A percentile compares a stretch with the other conserved stretches of the same genome.
Conservation (phyloP, 73 alveolate genomes). For the Tetrahymena malaccensis region DNA sequence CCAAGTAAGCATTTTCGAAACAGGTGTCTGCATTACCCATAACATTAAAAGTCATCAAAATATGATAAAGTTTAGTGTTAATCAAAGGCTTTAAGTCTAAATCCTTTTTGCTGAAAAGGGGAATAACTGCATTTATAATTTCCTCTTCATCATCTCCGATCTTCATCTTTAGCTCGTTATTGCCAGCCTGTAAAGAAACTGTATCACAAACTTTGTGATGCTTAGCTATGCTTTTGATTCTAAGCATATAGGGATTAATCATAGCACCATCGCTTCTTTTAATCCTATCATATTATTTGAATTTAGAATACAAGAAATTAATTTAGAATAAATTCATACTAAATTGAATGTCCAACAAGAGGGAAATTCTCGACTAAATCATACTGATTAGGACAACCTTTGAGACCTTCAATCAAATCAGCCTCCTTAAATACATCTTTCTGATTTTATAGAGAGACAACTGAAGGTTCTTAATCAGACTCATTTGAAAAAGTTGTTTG, state of each 20-base stretch:
- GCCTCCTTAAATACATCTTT: constrained; percentile 17
- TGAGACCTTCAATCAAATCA: constrained; percentile 2
- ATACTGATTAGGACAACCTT: constrained; percentile 2
- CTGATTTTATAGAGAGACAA: constrained; percentile 3
- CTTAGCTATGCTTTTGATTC: not conserved
- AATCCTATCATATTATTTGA: not conserved
- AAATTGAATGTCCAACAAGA: constrained; percentile 10
- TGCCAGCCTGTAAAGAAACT: not conserved
- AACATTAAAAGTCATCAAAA: constrained; percentile 29
- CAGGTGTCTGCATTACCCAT: constrained; percentile 37
- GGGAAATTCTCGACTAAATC: constrained; percentile 23
- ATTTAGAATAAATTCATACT: not conserved
- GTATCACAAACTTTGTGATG: constrained; percentile 18
- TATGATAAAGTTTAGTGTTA: constrained; percentile 1
- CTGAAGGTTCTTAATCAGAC: not conserved
- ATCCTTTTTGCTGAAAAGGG: constrained; percentile 7
- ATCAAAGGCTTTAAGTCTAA: constrained; percentile 1
- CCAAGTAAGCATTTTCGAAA: constrained; percentile 28
- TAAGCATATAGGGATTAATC: constrained; percentile 20
- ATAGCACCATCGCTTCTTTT: constrained; percentile 16
- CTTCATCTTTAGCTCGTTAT: not conserved
- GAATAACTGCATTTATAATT: constrained; percentile 7
- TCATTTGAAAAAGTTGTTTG: not conserved
- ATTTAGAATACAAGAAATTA: not conserved
- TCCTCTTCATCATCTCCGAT: constrained; percentile 28